Evolutionary conservation across 208 protist species (phyloP), one percentile per base, ranked within the genome.

Genomic region (Crithidia sp.): DNA sequence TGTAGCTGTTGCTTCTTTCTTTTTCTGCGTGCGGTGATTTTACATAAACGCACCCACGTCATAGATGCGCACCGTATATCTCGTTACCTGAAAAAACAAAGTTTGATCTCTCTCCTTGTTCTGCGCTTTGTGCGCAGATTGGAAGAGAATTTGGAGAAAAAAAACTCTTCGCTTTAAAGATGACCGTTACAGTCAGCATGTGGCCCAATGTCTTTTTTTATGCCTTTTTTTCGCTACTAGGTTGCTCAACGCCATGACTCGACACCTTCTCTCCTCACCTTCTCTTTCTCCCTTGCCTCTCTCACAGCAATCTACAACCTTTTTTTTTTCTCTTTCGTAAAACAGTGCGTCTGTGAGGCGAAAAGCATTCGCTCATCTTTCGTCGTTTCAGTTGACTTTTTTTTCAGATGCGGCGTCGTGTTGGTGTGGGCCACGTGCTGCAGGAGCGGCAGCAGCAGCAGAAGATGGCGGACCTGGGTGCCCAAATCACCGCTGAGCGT

Each of bases 351-450:
- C 28, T 1, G 28, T 28, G 0, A 28, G 28, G 28, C 28, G 1
- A 28, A 28, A 28, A 28, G 28, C 28, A 0, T 1, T 28, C 28
- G 28, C 28, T 28, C 28, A 28, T 28, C 1, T 28, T 28, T 28
- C 28, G 28, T 28, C 28, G 28, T 28, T 28, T 28, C 28, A 28
- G 28, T 28, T 28, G 28, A 28, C 9, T 49, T 49, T 7, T 49
- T 49, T 49, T 49, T 0, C 43, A 60, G 39, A 96, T 96, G 92
- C 82, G 92, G 2, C 84, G 92, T 57, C 87, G 87, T n/a, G 83
- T 96, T 40, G 92, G 92, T 40, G 90, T 96, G 13, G 89, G 81
- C 2, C 90, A 94, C 74, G 84, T 96, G 16, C 89, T 93, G 76
- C 83, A 94, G 58, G 74, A 85, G 70, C 77, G 76, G 28, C 81